Conservation (phyloP, 805 yeast species). For the Saturnispora gosingensis region DNA sequence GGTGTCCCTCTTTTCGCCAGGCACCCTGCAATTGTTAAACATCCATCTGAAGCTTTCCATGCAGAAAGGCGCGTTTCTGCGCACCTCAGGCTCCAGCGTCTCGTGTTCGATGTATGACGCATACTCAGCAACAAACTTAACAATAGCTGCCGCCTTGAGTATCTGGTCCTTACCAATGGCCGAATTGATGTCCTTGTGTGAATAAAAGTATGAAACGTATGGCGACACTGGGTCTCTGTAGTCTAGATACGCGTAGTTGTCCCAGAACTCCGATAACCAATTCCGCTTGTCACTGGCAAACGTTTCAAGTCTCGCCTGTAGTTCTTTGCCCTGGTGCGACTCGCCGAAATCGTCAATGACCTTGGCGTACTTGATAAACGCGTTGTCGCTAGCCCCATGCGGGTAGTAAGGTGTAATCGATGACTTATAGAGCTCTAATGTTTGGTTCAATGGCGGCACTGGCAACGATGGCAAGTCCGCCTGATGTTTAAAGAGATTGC, state of each 20-base stretch:
- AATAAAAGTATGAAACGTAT: slow-evolving; percentile 81
- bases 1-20: slow-evolving; percentile 55
- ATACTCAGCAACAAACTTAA: slow-evolving; percentile 59
- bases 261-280: slow-evolving; percentile 93
- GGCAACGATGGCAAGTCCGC: slow-evolving; percentile 73
- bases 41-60: slow-evolving; percentile 87
- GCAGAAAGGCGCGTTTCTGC: slow-evolving; percentile 71
- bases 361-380: slow-evolving; percentile 34
- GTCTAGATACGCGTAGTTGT: slow-evolving; percentile 81
- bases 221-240: slow-evolving; percentile 95
- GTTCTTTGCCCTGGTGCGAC: slow-evolving; percentile 50
- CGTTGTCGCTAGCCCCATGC: slow-evolving; percentile 36
- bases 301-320: slow-evolving; percentile 56
- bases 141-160: slow-evolving; percentile 66
- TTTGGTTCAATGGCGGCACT: slow-evolving; percentile 70
- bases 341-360: slow-evolving; percentile 56
- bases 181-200: slow-evolving; percentile 62
- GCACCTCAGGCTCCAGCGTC: slow-evolving; percentile 71
- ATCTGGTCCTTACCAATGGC: slow-evolving; percentile 53
- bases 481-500: slow-evolving; percentile 67
- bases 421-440: slow-evolving; percentile 58
- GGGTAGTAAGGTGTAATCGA: slow-evolving; percentile 63
- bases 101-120: slow-evolving; percentile 58
- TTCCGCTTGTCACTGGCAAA: slow-evolving; percentile 56
- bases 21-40: slow-evolving; percentile 85